Evolutionary conservation across 202 grass and related monocot species (phyloP), one percentile per base, ranked within the genome.

Genomic region (Musa balbisiana): DNA sequence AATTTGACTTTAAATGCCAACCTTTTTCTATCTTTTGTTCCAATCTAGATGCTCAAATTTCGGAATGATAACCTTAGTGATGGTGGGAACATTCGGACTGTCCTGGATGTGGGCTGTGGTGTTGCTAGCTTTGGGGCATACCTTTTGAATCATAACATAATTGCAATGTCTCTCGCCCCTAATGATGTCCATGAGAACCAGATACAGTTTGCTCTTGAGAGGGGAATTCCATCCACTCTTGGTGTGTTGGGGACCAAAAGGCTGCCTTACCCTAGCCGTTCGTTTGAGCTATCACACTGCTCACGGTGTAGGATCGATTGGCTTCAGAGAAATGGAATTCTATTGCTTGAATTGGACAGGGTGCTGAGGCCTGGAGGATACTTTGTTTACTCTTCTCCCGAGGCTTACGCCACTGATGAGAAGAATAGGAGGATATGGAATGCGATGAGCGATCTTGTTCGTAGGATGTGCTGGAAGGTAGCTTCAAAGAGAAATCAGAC

Each of bases 171-270:
- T 26, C 78, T 93, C 19, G 90, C 90, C 24, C 90, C 90, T 64
- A 93, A 93, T 22, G 90, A 93, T 27, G 90, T 90, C 55, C 90
- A 93, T 17, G 90, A 93, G 77, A 93, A 93, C 79, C 90, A 93
- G 72, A 93, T 93, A 58, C 90, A 93, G 78, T 90, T 93, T 80
- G 90, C 90, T 3, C 90, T 93, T 49, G 90, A 93, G 73, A 82
- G 90, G 80, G 90, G 90, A 22, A 83, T 93, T 25, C 87, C 87
- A 6, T 87, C 90, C 0, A 82, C 85, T 49, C 87, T 92, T 25
- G 90, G 87, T 3, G 90, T 90, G 16, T 59, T 93, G 83, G 90
- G 87, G 2, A 90, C 87, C 74, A 90, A 76, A 82, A 87, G 85
- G 85, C 78, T 93, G 71, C 87, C 80, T 43, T 93, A 86, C 23